phyloP scores from a whole-genome alignment of 75 land plant species.

The Isoetes taiwanensis region DNA sequence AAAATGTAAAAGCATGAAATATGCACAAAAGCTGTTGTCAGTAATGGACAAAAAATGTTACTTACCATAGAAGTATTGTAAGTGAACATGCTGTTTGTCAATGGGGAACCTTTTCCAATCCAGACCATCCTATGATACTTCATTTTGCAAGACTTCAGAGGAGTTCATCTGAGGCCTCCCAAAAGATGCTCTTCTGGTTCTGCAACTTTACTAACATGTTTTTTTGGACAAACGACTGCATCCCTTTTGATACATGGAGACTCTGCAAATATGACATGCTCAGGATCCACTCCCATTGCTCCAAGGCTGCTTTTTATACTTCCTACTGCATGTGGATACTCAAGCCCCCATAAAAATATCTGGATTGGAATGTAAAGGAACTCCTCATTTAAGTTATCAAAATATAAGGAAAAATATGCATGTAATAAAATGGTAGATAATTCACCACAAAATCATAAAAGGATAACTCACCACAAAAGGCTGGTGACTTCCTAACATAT shows the following conservation, averaged over 20 bases:
- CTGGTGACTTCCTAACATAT: slow-evolving; percentile 16
- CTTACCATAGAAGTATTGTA: slow-evolving; percentile 63
- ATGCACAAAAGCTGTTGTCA: too few species aligned
- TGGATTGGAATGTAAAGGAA: slow-evolving; percentile 10
- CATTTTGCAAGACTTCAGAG: slow-evolving; percentile 39
- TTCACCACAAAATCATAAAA: too few species aligned
- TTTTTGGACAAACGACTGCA: slow-evolving; percentile 23
- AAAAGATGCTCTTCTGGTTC: slow-evolving; percentile 12
- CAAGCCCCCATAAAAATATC: slow-evolving; percentile 74
- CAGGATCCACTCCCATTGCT: background rate
- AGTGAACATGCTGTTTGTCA: slow-evolving; percentile 68
- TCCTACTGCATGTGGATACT: slow-evolving; percentile 57
- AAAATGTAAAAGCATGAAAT: too few species aligned
- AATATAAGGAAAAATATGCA: background rate
- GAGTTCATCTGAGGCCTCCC: slow-evolving; percentile 61
- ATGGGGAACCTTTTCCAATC: slow-evolving; percentile 71
- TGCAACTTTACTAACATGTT: background rate
- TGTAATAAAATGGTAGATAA: background rate
- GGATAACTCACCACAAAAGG: slow-evolving; percentile 45
- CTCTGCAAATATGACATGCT: slow-evolving; percentile 33
- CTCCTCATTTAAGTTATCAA: background rate
- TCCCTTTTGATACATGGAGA: slow-evolving; percentile 31
- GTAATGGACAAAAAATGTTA: slow-evolving; percentile 10
- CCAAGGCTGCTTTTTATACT: slow-evolving; percentile 24
- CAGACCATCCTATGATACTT: slow-evolving; percentile 57